Evolutionary conservation across 495 filamentous ascomycete genomes (phyloP).

Genomic region (Chaetomium fimeti): DNA sequence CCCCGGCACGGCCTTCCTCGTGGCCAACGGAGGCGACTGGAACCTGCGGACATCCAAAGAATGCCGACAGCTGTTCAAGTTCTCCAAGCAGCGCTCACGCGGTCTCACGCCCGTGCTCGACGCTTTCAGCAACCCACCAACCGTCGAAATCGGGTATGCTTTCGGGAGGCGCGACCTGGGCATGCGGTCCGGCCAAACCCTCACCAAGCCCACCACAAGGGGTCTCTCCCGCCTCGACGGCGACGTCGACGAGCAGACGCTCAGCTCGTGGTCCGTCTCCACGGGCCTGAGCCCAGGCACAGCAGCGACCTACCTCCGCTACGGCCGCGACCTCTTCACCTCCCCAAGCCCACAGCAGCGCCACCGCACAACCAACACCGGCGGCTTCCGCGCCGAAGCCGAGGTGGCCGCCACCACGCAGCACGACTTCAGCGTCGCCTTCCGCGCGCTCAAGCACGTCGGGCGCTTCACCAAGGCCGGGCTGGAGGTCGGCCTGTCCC

Average conservation of each 20-base stretch:
- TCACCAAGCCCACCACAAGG: conserved; percentile 26
- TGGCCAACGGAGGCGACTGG: conserved; percentile 31
- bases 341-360: not conserved
- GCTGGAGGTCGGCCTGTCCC: conserved; percentile 30
- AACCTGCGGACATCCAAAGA: conserved; percentile 20
- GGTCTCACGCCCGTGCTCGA: conserved; percentile 7
- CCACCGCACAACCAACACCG: not conserved
- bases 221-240: conserved; percentile 26
- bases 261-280: conserved; percentile 30
- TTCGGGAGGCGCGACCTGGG: conserved; percentile 29
- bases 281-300: conserved; percentile 22
- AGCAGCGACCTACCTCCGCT: conserved; percentile 30
- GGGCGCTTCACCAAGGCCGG: conserved; percentile 32
- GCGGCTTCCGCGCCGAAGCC: conserved; percentile 28
- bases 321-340: conserved; percentile 28
- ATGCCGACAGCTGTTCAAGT: conserved; percentile 27
- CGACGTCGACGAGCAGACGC: conserved; percentile 22
- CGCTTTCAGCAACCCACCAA: conserved; percentile 28
- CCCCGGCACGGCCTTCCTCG: conserved; percentile 25
- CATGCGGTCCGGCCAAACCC: conserved; percentile 23
- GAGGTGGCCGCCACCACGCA: conserved; percentile 26
- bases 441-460: conserved; percentile 29
- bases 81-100: conserved; percentile 21
- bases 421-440: conserved; percentile 29
- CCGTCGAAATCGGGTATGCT: conserved; percentile 30